phyloP scores from a whole-genome alignment of 345 rosid genomes.

The Eucalyptus regnans region DNA sequence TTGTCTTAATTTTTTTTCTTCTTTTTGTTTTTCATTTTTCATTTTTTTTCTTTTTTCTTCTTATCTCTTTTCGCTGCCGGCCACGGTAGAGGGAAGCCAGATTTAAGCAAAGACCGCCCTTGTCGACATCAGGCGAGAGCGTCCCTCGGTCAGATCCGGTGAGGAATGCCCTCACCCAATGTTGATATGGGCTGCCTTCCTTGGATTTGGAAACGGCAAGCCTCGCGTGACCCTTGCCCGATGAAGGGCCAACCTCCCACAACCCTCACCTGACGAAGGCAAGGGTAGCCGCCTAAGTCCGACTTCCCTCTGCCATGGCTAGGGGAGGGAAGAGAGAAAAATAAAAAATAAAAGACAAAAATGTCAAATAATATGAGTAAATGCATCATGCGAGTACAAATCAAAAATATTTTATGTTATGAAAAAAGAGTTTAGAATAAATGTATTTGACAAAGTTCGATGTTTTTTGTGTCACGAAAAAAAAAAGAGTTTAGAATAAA shows the following conservation, averaged over 20 bases:
- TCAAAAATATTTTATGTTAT: accelerated
- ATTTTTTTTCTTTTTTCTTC: too few relatives aligned
- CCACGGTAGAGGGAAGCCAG: accelerated
- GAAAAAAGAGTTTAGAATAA: too few relatives aligned
- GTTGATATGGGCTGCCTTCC: accelerated
- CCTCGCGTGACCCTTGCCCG: accelerated
- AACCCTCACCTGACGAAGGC: too few relatives aligned
- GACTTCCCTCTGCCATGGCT: accelerated
- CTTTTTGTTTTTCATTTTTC: accelerated
- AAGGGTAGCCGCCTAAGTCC: too few relatives aligned
- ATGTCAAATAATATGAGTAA: accelerated
- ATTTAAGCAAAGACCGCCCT: accelerated
- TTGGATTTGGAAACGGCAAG: accelerated
- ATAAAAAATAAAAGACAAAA: accelerated
- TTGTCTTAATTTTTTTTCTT: too few relatives aligned
- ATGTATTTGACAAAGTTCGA: accelerated
- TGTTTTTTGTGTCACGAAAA: too few relatives aligned
- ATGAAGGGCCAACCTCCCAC: accelerated
- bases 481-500: too few relatives aligned
- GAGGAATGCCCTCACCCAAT: accelerated
- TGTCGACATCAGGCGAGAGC: accelerated
- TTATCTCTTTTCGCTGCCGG: accelerated
- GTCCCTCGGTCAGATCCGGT: accelerated
- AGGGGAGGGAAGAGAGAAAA: too few relatives aligned
- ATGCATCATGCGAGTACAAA: accelerated